Conservation (phyloP, 768 basidiomycete genomes). For the Boletus tomentosulus region DNA sequence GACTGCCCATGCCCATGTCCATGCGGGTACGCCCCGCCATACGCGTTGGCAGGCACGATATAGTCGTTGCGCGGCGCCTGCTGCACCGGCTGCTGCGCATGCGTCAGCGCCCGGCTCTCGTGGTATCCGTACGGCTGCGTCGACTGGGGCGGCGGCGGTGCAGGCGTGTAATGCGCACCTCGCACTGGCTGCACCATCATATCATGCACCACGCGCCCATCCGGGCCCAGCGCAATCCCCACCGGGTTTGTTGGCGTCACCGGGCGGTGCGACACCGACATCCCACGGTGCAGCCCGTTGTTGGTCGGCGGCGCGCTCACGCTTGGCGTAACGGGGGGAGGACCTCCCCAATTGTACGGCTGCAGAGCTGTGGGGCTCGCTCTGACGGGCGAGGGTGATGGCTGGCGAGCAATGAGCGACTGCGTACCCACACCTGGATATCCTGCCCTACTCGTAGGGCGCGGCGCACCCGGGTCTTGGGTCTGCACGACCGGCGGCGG, state of each 20-base stretch:
- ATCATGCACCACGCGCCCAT: conserved; percentile 78
- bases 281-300: conserved; percentile 7
- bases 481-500: conserved; percentile 26
- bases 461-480: conserved; percentile 36
- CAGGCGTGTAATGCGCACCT: conserved; percentile 10
- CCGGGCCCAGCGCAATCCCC: conserved; percentile 79
- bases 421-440: conserved; percentile 83
- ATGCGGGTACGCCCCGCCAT: conserved; percentile 6
- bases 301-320: conserved; percentile 2
- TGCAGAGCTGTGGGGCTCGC: conserved; percentile 18
- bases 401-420: conserved; percentile 49
- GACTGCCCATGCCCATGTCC: conserved; percentile 10
- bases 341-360: conserved; percentile 12
- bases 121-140: conserved; percentile 17
- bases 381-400: conserved; percentile 51
- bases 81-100: conserved; percentile 33
- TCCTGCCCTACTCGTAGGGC: conserved; percentile 59
- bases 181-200: conserved; percentile 47
- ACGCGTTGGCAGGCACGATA: conserved; percentile 10
- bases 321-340: not conserved
- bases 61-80: conserved; percentile 25
- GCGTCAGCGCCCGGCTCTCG: conserved; percentile 30
- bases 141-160: conserved; percentile 7
- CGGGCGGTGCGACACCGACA: conserved; percentile 38
- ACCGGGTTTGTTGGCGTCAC: conserved; percentile 75